These are phyloP conservation scores for Cladosporium sp. DNA, from an alignment of 2,329 filamentous ascomycete genomes.

Conservation along the genomic window DNA sequence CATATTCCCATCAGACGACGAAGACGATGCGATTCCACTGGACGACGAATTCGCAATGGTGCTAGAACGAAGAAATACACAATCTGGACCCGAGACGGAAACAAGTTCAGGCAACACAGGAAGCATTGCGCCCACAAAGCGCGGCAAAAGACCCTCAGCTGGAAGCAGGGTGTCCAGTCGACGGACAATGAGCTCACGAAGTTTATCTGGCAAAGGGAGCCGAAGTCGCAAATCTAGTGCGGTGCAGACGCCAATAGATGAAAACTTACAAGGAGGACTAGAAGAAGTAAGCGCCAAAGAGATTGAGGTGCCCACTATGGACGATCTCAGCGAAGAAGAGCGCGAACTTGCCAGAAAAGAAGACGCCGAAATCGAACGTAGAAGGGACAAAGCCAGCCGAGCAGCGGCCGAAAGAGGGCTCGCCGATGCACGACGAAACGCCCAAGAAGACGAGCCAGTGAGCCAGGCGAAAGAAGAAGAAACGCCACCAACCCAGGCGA, in stretches of 20 bases:
- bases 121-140: conserved; percentile 23
- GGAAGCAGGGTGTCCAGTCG: conserved; percentile 27
- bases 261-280: not conserved
- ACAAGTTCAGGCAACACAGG: conserved; percentile 64
- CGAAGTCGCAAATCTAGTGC: conserved; percentile 24
- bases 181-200: conserved; percentile 33
- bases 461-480: not conserved
- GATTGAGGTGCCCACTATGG: conserved; percentile 48
- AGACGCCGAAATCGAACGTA: conserved; percentile 55
- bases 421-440: conserved; percentile 19
- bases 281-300: conserved; percentile 30
- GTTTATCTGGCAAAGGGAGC: conserved; percentile 19
- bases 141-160: conserved; percentile 45
- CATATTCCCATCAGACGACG: conserved; percentile 83
- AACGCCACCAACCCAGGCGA: not conserved
- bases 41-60: conserved; percentile 90
- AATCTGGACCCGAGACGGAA: conserved; percentile 59
- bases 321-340: conserved; percentile 60
- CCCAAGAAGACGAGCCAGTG: not conserved
- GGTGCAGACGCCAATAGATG: conserved; percentile 20
- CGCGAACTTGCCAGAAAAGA: conserved; percentile 55
- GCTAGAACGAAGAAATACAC: conserved; percentile 65
- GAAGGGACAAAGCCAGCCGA: conserved; percentile 55
- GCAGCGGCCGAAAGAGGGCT: conserved; percentile 58
- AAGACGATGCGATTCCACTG: conserved; percentile 85